Conservation (phyloP, 148 eudicot genomes). For the Dysphania ambrosioides region DNA sequence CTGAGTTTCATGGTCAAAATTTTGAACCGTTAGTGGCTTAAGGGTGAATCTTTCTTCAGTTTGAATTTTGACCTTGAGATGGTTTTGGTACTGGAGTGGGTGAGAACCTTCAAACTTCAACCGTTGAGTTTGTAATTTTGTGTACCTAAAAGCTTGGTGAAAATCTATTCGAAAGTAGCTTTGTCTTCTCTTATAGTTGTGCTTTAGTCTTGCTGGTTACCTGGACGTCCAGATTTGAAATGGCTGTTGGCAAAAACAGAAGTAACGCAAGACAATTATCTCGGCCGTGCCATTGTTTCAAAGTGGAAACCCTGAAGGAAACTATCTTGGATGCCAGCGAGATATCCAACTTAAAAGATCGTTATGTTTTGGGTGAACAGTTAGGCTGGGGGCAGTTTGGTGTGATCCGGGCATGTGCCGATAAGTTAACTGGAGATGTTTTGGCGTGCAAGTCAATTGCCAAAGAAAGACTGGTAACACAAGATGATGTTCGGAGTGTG, state of each 20-base stretch:
- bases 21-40: conserved; percentile 30
- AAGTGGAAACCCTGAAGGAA: conserved; percentile 44
- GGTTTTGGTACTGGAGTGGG: conserved; percentile 21
- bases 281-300: conserved; percentile 39
- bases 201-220: not conserved
- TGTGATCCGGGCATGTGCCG: conserved; percentile 58
- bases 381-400: conserved; percentile 89
- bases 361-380: conserved; percentile 58
- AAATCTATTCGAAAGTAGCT: not conserved
- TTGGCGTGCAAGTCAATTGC: conserved; percentile 83
- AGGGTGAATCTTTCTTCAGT: conserved; percentile 22
- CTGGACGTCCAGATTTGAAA: conserved; percentile 27
- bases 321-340: conserved; percentile 56
- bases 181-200: conserved; percentile 13
- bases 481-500: conserved; percentile 64
- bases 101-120: conserved; percentile 16
- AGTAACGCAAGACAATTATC: conserved; percentile 24
- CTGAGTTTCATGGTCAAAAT: conserved; percentile 27
- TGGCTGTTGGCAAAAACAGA: conserved; percentile 61
- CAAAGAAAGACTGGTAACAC: conserved; percentile 64
- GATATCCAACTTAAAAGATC: conserved; percentile 45
- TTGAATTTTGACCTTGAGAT: conserved; percentile 27
- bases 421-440: conserved; percentile 57
- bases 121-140: conserved; percentile 28
- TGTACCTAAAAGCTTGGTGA: conserved; percentile 3